Base-by-base conservation (phyloP, 768 basidiomycete genomes). In the Panus rudis region DNA sequence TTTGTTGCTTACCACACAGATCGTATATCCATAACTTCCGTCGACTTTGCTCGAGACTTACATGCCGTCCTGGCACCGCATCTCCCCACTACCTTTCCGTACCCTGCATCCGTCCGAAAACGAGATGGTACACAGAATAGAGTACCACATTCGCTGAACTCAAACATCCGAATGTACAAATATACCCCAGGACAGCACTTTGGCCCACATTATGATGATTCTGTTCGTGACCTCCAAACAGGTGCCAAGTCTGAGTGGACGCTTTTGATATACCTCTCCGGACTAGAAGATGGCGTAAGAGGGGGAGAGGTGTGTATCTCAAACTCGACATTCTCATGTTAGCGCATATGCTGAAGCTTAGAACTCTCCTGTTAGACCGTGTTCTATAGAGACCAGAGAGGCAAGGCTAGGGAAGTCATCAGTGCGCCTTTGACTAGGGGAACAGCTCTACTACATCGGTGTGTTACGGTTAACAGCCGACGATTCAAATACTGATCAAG, bases 191-290 rank as follows among this genome's bases (percentile, higher is more conserved):
- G 67, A 0, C 80, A 83, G 48, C 73, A 79, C 60, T 87, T 88
- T 60, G 81, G 82, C 17, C 74, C 77, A 12, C 85, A 87, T 57
- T 88, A 86, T 52, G 84, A 88, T 49, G 84, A 84, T 52, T 76
- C 78, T 16, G 76, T 83, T 21, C 68, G 69, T 6, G 82, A 84
- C 55, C 43, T 69, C 4, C 54, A 66, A 40, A 79, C 80, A 6
- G 79, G 79, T 4, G 69, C 72, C 1, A 76, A 72, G 55, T 84
- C 81, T 25, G 83, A 86, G 57, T 88, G 86, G 85, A 89, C 86
- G 0, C 59, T 88, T 27, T 60, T 89, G 20, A 69, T 88, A 20
- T 88, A 88, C 55, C 58, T 89, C 25, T 79, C 81, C 4, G 86
- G 86, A 1, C 57, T 57, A 4, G 81, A 87, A 52, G 84, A 86